These are phyloP conservation scores for Aphanoascus verrucosus DNA, from an alignment of 2,329 filamentous ascomycete genomes.

Conservation along the genomic window DNA sequence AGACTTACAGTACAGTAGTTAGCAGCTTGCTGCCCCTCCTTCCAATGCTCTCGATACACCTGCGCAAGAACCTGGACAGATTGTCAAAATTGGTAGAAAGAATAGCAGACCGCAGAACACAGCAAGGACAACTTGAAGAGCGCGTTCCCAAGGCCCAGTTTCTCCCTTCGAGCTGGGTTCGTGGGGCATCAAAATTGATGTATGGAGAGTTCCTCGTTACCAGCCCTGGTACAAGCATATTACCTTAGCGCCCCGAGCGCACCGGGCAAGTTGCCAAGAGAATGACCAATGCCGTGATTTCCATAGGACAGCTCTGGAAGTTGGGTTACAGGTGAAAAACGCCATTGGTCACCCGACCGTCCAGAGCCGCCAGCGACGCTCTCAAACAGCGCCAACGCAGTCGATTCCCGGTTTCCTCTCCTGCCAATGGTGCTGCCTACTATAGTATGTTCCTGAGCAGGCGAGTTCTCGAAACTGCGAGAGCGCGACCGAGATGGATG, in stretches of 20 bases:
- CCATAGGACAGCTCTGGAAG: conserved; percentile 1
- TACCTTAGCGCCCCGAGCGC: background rate
- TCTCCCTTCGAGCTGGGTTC: too few species aligned
- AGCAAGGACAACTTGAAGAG: too few species aligned
- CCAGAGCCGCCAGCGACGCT: background rate
- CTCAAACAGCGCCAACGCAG: background rate
- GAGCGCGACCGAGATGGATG: background rate
- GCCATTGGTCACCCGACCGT: conserved; percentile 32
- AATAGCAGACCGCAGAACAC: too few species aligned
- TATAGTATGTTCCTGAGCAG: conserved; percentile 5
- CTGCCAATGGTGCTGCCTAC: background rate
- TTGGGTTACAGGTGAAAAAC: conserved; percentile 23
- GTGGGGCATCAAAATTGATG: background rate
- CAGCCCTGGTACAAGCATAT: background rate
- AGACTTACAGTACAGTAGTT: background rate
- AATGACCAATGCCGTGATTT: background rate
- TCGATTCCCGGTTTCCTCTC: background rate
- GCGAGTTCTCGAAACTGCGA: background rate
- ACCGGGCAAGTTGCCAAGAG: background rate
- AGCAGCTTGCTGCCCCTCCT: background rate
- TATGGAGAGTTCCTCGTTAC: background rate
- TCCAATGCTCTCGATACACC: background rate
- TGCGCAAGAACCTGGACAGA: background rate
- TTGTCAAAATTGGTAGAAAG: too few species aligned
- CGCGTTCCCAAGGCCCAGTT: too few species aligned